phyloP scores from a whole-genome alignment of 148 eudicot genomes.

The Nepenthes gracilis region DNA sequence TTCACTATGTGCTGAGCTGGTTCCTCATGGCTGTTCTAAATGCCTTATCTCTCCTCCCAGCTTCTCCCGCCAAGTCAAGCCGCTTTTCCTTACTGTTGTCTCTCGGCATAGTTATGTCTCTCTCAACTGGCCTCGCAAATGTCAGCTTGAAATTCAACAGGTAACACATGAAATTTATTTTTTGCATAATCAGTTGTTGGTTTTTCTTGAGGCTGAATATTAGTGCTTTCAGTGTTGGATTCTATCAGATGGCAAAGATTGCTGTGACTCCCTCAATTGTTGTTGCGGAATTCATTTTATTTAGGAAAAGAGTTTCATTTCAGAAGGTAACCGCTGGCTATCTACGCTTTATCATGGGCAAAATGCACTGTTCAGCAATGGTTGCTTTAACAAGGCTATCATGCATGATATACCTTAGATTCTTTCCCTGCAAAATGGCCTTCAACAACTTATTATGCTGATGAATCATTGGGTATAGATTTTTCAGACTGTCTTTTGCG shows the following conservation, averaged over 20 bases:
- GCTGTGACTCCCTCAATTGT: slow-evolving; percentile 94
- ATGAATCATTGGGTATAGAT: no score
- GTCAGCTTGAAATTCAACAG: slow-evolving; percentile 93
- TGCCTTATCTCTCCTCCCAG: slow-evolving; percentile 58
- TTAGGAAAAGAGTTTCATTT: slow-evolving; percentile 51
- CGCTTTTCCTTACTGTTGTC: slow-evolving; percentile 60
- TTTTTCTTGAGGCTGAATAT: slow-evolving; percentile 3
- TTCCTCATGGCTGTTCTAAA: slow-evolving; percentile 73
- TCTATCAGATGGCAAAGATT: slow-evolving; percentile 98
- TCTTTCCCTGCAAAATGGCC: no score
- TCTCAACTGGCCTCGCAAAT: slow-evolving; percentile 93
- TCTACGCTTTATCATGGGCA: slow-evolving; percentile 3
- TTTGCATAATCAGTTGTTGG: neutral
- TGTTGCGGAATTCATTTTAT: slow-evolving; percentile 66
- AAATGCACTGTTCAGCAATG: neutral
- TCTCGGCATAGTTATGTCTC: slow-evolving; percentile 86
- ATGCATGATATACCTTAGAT: no score
- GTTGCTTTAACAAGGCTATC: neutral
- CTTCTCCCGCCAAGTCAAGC: slow-evolving; percentile 57
- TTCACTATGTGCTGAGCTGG: slow-evolving; percentile 85
- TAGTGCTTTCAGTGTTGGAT: slow-evolving; percentile 62
- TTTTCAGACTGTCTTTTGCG: no score
- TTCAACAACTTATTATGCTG: neutral
- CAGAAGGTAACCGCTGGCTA: slow-evolving; percentile 41
- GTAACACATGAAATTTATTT: slow-evolving; percentile 18